Conservation (phyloP, 192 early-diverging fungal species). For the Martensiomyces pterosporus region DNA sequence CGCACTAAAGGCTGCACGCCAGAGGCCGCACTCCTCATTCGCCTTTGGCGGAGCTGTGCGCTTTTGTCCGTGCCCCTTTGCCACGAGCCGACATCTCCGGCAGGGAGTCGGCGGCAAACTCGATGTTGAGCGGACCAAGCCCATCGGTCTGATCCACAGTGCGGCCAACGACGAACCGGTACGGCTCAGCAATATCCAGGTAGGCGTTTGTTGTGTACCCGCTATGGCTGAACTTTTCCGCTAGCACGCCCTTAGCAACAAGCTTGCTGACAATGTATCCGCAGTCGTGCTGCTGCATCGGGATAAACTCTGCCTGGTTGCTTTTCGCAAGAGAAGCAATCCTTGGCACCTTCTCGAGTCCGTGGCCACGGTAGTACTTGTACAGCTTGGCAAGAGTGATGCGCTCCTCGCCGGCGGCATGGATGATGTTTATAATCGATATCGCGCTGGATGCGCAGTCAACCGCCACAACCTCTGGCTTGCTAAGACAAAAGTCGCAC, state of each 20-base stretch:
- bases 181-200: constrained; percentile 20
- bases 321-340: constrained; percentile 30
- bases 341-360: constrained; percentile 14
- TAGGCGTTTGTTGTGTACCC: constrained; percentile 61
- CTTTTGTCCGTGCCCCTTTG: too few species aligned
- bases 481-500: constrained; percentile 7
- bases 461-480: constrained; percentile 23
- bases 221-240: constrained; percentile 61
- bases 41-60: too few species aligned
- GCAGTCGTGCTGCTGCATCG: constrained; percentile 33
- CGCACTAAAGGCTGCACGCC: too few species aligned
- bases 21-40: too few species aligned
- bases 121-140: constrained; percentile 22
- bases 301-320: constrained; percentile 8
- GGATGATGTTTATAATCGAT: constrained; percentile 19
- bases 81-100: too few species aligned
- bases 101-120: constrained; percentile 4
- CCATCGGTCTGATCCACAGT: constrained; percentile 16
- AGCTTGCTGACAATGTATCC: constrained; percentile 58
- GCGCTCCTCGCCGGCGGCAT: constrained; percentile 20
- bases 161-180: constrained; percentile 9
- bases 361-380: constrained; percentile 26
- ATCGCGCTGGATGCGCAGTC: constrained; percentile 47
- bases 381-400: constrained; percentile 32
- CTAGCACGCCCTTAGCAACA: constrained; percentile 49